Evolutionary conservation across 306 rosid species (phyloP).

Genomic region (Fragaria vesca): DNA sequence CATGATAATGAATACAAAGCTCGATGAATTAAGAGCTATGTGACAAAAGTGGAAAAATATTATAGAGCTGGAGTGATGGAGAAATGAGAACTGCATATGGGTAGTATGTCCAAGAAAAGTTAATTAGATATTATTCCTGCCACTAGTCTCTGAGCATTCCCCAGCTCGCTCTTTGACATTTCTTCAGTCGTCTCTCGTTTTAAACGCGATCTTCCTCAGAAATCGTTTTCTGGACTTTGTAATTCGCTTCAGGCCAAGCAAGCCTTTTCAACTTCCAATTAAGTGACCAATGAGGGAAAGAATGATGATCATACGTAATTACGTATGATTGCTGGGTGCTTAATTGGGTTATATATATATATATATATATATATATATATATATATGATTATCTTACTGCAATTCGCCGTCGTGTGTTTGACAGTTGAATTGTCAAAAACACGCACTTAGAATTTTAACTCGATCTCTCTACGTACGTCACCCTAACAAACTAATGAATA

Average conservation of each 20-base stretch:
- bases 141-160: neutral
- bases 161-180: neutral
- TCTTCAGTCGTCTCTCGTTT: neutral
- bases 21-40: neutral
- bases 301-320: too few species aligned
- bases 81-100: neutral
- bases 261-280: neutral
- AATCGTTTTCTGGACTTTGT: neutral
- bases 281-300: neutral
- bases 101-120: neutral
- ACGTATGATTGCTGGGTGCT: neutral
- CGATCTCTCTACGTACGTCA: neutral
- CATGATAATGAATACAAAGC: neutral
- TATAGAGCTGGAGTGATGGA: neutral
- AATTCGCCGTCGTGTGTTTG: neutral
- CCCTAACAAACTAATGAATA: neutral
- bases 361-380: too few species aligned
- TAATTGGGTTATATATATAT: neutral
- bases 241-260: neutral
- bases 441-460: neutral
- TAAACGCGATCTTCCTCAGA: neutral
- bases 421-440: neutral
- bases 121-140: neutral
- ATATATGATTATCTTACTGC: neutral
- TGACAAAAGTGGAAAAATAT: neutral